phyloP scores from a whole-genome alignment of 2,329 filamentous ascomycete genomes.

The Exserohilum rostratum region DNA sequence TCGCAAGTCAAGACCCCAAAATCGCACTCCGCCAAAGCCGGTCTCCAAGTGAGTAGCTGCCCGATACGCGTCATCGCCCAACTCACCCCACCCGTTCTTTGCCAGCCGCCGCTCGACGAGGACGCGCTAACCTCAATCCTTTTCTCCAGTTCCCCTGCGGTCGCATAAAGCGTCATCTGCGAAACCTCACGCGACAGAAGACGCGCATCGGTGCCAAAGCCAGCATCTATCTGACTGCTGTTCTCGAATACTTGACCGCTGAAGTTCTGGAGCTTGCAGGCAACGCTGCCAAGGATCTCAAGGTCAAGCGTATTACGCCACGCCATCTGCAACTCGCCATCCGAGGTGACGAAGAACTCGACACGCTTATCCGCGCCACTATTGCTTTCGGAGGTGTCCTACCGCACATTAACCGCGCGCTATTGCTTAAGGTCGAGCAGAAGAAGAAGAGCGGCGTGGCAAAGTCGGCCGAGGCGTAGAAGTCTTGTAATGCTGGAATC shows the following conservation, averaged over 20 bases:
- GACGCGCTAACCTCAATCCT: conserved; percentile 33
- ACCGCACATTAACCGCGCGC: conserved; percentile 96
- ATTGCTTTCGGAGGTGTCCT: conserved; percentile 98
- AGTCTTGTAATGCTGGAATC: neutral
- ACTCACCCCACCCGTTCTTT: conserved; percentile 29
- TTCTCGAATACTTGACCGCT: conserved; percentile 96
- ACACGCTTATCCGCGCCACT: conserved; percentile 95
- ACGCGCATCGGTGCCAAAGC: conserved; percentile 99
- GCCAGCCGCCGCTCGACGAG: conserved; percentile 15
- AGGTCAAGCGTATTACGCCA: conserved; percentile 99
- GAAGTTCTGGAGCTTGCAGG: conserved; percentile 98
- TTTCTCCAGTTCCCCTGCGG: conserved; percentile 87
- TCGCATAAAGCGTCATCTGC: conserved; percentile 99
- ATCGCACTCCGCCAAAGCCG: conserved; percentile 90
- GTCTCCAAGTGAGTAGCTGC: conserved; percentile 79
- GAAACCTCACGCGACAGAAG: conserved; percentile 99
- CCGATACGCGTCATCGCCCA: conserved; percentile 25
- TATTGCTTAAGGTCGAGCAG: conserved; percentile 94
- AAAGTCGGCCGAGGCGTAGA: conserved; percentile 53
- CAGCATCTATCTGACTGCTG: conserved; percentile 96
- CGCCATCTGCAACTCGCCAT: conserved; percentile 98
- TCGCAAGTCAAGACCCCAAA: conserved; percentile 87
- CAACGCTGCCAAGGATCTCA: conserved; percentile 98
- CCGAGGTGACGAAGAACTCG: conserved; percentile 96
- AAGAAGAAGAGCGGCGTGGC: conserved; percentile 93